Conservation (phyloP, 2,329 filamentous ascomycete species). For the Claviceps spartinae region DNA sequence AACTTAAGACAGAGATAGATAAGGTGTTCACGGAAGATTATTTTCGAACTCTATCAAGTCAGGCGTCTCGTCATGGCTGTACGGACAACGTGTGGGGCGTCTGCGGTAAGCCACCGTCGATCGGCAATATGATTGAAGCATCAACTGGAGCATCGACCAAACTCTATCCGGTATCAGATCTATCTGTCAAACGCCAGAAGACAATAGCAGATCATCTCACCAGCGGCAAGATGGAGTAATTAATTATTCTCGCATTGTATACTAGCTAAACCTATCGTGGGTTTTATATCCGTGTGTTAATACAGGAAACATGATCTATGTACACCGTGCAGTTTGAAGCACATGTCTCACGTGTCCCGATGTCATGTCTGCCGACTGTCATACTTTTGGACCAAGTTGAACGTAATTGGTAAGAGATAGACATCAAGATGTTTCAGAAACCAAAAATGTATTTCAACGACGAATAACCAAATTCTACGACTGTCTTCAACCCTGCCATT, state of each 20-base stretch:
- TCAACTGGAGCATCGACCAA: conserved; percentile 21
- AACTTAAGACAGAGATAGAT: conserved; percentile 63
- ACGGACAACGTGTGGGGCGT: conserved; percentile 41
- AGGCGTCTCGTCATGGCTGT: conserved; percentile 17
- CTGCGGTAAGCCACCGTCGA: conserved; percentile 30
- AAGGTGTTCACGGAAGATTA: conserved; percentile 56
- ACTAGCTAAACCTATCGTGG: not conserved
- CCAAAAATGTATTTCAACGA: no score
- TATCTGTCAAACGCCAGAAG: conserved; percentile 39
- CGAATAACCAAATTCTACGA: no score
- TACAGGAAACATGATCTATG: no score
- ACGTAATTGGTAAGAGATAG: not conserved
- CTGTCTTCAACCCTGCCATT: conserved; percentile 10
- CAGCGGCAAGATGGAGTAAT: conserved; percentile 37
- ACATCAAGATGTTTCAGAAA: no score
- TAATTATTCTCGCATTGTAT: not conserved
- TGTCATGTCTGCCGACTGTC: not conserved
- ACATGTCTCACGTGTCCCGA: no score
- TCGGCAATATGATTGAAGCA: conserved; percentile 30
- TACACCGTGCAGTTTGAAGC: not conserved
- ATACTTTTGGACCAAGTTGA: not conserved
- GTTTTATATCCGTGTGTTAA: not conserved
- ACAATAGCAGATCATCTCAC: conserved; percentile 44
- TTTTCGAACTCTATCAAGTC: conserved; percentile 27
- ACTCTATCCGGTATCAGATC: conserved; percentile 26